Evolutionary conservation across 2,329 filamentous ascomycete genomes (phyloP), one percentile per base, ranked within the genome.

Genomic region (Fusarium sp.): DNA sequence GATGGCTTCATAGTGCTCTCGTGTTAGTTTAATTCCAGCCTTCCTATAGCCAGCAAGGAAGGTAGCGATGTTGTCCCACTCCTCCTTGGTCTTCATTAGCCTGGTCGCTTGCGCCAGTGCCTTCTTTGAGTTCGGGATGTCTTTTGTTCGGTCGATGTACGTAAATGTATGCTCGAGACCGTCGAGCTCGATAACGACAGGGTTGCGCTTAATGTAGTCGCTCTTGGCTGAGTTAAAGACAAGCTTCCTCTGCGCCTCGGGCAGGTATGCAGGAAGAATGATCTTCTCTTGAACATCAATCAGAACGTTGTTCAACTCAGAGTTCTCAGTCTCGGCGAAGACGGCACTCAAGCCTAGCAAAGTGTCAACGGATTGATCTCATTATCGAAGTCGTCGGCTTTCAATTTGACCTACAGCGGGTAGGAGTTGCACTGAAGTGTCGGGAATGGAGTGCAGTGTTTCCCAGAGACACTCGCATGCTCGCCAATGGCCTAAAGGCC

Each of bases 221-320:
- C 82, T 79, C 77, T 84, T 81, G 66, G 82, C 83, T 16, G 75
- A 68, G 62, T 82, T 80, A 79, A 83, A 85, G 71, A 92, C 79
- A 63, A 86, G 82, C 70, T 85, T 81, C 72, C 83, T 85, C 79
- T 91, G 86, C 53, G 80, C 78, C 29, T 76, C 61, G 24, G 84
- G 82, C 29, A 92, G 86, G 75, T 89, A 86, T 32, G 83, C 79
- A n/a, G 89, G 89, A 44, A 92, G 79, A 76, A 92, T 86, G 77
- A 90, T 84, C 71, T 86, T 86, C 47, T 84, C 79, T 69, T 89
- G 87, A 75, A 91, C 84, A 24, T 74, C 78, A 42, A 79, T 76
- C 65, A 92, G 85, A 32, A 84, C 74, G 14, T 77, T 61, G 76
- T 90, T 85, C 64, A 92, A 84, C 58, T 87, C 81, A 24, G 81